phyloP scores from a whole-genome alignment of 192 early-diverging fungal species.

The Coemansia aciculifera region DNA sequence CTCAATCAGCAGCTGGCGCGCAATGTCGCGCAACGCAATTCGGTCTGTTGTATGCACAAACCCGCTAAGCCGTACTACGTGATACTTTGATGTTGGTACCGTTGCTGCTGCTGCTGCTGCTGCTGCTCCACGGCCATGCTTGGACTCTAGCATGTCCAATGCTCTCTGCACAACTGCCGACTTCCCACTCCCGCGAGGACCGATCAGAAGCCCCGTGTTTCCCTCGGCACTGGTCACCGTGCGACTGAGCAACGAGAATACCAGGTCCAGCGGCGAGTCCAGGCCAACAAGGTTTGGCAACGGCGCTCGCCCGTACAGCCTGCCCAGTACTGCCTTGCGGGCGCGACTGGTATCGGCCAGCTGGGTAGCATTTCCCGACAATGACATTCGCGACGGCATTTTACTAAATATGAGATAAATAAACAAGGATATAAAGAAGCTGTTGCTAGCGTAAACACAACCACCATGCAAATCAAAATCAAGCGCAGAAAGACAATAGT shows the following conservation, averaged over 20 bases:
- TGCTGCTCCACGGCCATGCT: conserved; percentile 2
- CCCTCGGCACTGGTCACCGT: conserved; percentile 61
- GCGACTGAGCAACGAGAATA: conserved; percentile 26
- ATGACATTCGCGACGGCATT: conserved; percentile 7
- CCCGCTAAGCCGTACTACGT: conserved; percentile 72
- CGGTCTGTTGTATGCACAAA: conserved; percentile 80
- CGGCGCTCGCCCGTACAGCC: conserved; percentile 33
- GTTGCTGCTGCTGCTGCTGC: neutral
- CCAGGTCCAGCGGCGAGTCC: conserved; percentile 21
- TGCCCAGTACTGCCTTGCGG: conserved; percentile 16
- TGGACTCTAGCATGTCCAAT: conserved; percentile 25
- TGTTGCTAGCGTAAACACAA: neutral
- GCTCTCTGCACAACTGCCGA: conserved; percentile 42
- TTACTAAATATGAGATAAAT: neutral
- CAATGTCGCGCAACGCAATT: conserved; percentile 79
- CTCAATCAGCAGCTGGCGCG: conserved; percentile 72
- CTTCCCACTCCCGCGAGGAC: conserved; percentile 80
- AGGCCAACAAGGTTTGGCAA: conserved; percentile 38
- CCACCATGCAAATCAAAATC: neutral
- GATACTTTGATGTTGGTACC: conserved; percentile 51
- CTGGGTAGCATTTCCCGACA: conserved; percentile 7
- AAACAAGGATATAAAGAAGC: neutral
- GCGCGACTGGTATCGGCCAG: neutral
- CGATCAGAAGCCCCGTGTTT: conserved; percentile 84
- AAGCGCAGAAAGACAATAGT: neutral